phyloP scores from a whole-genome alignment of 73 alveolate species.

The Paramecium octaurelia region DNA sequence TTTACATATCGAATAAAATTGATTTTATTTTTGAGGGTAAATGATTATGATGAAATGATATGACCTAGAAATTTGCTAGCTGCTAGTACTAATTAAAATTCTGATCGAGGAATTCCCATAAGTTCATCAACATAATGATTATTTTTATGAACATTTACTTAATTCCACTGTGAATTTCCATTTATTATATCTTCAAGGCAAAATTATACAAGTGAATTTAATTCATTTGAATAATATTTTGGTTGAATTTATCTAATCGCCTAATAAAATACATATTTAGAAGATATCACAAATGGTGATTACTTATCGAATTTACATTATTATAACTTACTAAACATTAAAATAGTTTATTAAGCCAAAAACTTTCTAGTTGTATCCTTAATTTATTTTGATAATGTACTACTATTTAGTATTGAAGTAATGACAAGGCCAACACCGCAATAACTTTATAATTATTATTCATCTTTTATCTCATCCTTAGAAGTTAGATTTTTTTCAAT shows the following conservation, averaged over 20 bases:
- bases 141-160: not conserved
- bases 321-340: not conserved
- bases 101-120: not conserved
- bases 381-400: not conserved
- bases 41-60: not conserved
- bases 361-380: constrained; percentile 13
- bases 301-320: not conserved
- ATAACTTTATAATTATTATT: not conserved
- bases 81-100: not conserved
- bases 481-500: not conserved
- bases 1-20: constrained; percentile 6
- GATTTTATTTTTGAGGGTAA: constrained; percentile 20
- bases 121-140: constrained; percentile 27
- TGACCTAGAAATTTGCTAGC: constrained; percentile 35
- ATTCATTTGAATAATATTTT: not conserved
- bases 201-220: not conserved
- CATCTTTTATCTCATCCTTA: not conserved
- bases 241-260: not conserved
- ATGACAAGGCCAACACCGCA: not conserved
- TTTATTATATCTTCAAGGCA: not conserved
- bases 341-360: not conserved
- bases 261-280: not conserved
- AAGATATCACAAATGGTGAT: not conserved
- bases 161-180: not conserved
- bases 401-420: not conserved